A percentile compares a stretch with the other conserved stretches of the same genome.
phyloP scores from a whole-genome alignment of 352 stramenopile genomes.

The Phytophthora pinifolia region DNA sequence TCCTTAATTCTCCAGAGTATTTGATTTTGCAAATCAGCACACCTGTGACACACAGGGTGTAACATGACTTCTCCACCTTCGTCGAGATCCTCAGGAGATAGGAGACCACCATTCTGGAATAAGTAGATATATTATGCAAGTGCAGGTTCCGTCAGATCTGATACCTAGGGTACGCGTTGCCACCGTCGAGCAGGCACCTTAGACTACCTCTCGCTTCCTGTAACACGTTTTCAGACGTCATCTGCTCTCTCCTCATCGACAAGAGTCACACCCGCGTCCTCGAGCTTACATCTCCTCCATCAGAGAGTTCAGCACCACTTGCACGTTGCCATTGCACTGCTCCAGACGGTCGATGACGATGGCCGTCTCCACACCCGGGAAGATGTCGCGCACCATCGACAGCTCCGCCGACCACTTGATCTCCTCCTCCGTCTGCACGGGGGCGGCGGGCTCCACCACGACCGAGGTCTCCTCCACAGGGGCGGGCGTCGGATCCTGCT shows the following conservation, averaged over 20 bases:
- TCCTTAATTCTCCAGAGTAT: no score
- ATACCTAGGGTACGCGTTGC: no score
- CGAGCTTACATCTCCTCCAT: constrained; percentile 77
- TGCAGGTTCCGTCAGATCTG: no score
- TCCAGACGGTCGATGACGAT: constrained; percentile 66
- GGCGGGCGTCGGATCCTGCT: constrained; percentile 34
- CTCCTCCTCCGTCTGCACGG: constrained; percentile 59
- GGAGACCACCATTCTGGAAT: no score
- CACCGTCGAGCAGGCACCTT: no score
- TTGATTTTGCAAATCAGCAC: no score
- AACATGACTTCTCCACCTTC: no score
- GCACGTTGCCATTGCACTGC: constrained; percentile 80
- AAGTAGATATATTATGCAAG: no score
- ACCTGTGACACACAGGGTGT: no score
- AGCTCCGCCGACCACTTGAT: constrained; percentile 79
- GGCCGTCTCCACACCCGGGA: constrained; percentile 53
- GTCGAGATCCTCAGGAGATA: no score
- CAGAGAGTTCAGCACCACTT: constrained; percentile 78
- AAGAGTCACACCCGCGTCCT: constrained; percentile 6
- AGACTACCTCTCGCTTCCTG: no score
- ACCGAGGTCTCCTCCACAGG: constrained; percentile 36
- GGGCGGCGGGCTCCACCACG: constrained; percentile 38
- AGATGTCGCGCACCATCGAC: constrained; percentile 73
- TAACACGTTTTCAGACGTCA: not conserved
- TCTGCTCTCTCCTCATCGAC: constrained; percentile 23